Percentiles rank a stretch among this genome's conserved stretches.
Conservation (phyloP, 371 early-diverging fungal species). For the Mucor indicus region DNA sequence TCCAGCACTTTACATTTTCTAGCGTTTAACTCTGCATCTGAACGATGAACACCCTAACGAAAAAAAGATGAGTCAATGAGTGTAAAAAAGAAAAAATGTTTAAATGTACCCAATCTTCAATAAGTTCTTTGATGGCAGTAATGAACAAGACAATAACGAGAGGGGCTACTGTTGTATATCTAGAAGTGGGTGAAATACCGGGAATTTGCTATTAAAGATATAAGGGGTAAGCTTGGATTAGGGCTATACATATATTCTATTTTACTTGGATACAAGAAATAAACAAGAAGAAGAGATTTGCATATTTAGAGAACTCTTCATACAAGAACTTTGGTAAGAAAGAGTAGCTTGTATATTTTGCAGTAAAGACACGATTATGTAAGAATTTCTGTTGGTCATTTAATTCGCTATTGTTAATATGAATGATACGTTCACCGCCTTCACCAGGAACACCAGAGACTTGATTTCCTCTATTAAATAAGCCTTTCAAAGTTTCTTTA, state of each 20-base stretch:
- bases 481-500: constrained; percentile 18
- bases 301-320: constrained; percentile 93
- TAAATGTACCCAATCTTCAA: constrained; percentile 85
- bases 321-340: constrained; percentile 92
- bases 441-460: constrained; percentile 37
- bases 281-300: constrained; percentile 94
- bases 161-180: constrained; percentile 91
- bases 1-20: constrained; percentile 65
- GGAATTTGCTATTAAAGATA: constrained; percentile 68
- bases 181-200: constrained; percentile 81
- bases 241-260: not conserved
- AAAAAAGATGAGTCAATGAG: not conserved
- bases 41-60: constrained; percentile 72
- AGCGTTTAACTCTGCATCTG: constrained; percentile 78
- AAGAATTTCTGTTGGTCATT: constrained; percentile 77
- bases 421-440: constrained; percentile 70
- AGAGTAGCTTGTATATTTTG: constrained; percentile 86
- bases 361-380: constrained; percentile 83
- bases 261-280: constrained; percentile 82
- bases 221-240: constrained; percentile 1
- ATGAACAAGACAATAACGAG: constrained; percentile 86
- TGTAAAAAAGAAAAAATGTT: not conserved
- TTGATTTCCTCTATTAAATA: constrained; percentile 22
- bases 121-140: constrained; percentile 94
- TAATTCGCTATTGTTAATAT: constrained; percentile 77